A percentile compares a stretch with the other conserved stretches of the same genome.
Conservation (phyloP, 305 asterid genomes). For the Fraxinus greggii region DNA sequence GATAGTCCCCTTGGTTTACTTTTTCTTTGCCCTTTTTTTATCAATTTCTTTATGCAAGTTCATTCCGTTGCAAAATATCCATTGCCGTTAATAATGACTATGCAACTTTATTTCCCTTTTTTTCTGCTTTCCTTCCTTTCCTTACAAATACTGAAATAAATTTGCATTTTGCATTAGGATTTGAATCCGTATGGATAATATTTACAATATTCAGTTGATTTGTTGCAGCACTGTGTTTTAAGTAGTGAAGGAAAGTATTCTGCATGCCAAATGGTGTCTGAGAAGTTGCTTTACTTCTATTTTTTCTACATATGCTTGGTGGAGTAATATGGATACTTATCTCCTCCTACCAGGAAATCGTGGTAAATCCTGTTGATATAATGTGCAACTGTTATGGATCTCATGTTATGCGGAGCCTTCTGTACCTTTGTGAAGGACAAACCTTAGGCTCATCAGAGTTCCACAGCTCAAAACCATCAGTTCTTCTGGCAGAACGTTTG, state of each 20-base stretch:
- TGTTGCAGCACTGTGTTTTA: not conserved
- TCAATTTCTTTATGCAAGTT: not conserved
- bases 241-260: not conserved
- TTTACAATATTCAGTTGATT: not conserved
- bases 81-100: not conserved
- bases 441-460: constrained; percentile 65
- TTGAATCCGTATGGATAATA: constrained; percentile 7
- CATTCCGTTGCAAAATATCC: not conserved
- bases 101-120: not conserved
- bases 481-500: constrained; percentile 68
- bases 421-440: constrained; percentile 86
- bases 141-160: not conserved
- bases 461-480: constrained; percentile 66
- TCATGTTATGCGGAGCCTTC: constrained; percentile 86
- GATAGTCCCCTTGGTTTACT: not conserved
- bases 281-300: not conserved
- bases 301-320: not conserved
- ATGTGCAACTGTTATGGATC: constrained; percentile 95
- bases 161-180: constrained; percentile 10
- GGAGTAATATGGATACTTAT: not conserved
- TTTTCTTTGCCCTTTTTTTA: not conserved
- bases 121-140: not conserved
- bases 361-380: constrained; percentile 61
- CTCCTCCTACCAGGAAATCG: constrained; percentile 52
- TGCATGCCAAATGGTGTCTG: not conserved